Evolutionary conservation across 257 asterid species (phyloP).

Genomic region (Hygrophila difformis): DNA sequence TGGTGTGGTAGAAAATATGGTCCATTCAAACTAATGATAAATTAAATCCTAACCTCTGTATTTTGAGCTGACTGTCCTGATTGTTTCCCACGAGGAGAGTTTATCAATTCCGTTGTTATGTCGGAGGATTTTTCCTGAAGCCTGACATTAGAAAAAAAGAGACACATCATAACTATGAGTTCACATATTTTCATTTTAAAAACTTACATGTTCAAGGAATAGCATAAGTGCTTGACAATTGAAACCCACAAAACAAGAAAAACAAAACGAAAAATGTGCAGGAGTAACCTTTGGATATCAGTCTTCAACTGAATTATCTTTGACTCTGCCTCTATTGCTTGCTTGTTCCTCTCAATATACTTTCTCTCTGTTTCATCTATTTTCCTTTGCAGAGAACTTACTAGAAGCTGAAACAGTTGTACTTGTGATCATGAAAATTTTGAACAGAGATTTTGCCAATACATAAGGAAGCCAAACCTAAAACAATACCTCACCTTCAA

Average conservation of each 20-base stretch:
- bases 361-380: constrained; percentile 67
- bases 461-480: constrained; percentile 6
- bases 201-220: constrained; percentile 10
- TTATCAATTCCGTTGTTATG: constrained; percentile 29
- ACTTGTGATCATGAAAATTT: constrained; percentile 12
- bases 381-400: constrained; percentile 37
- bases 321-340: constrained; percentile 68
- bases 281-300: constrained; percentile 58
- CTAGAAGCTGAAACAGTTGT: background rate
- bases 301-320: constrained; percentile 63
- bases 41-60: constrained; percentile 30
- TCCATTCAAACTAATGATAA: background rate
- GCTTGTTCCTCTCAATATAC: constrained; percentile 52
- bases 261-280: constrained; percentile 27
- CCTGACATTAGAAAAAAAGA: constrained; percentile 26
- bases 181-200: constrained; percentile 10
- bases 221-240: background rate
- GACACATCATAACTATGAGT: constrained; percentile 16
- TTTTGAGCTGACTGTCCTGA: constrained; percentile 39
- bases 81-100: constrained; percentile 38
- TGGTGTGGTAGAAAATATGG: constrained; percentile 21
- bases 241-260: background rate
- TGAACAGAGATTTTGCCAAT: constrained; percentile 14
- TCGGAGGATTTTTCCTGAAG: constrained; percentile 71
- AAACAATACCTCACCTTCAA: constrained; percentile 51